A percentile compares a stretch with the other conserved stretches of the same genome.
Conservation (phyloP, 768 basidiomycete species). For the Rhodotorula babjevae region DNA sequence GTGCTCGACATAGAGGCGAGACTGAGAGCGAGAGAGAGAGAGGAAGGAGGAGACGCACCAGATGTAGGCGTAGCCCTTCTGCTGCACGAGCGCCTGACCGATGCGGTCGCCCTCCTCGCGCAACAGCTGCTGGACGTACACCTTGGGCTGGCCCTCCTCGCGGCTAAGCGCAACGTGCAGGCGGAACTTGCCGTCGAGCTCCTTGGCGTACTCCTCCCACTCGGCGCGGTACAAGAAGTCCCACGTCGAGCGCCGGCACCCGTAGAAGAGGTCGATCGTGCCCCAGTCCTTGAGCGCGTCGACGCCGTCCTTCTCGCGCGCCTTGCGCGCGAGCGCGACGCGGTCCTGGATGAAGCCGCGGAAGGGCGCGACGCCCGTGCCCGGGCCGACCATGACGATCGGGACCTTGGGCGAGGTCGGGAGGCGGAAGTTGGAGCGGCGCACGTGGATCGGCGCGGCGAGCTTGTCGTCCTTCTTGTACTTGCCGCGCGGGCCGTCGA, state of each 20-base stretch:
- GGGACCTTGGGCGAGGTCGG: conserved; percentile 98
- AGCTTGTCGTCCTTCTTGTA: conserved; percentile 64
- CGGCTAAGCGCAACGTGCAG: conserved; percentile 88
- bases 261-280: conserved; percentile 87
- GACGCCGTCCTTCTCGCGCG: conserved; percentile 88
- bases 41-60: conserved; percentile 53
- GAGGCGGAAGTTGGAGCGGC: conserved; percentile 91
- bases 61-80: conserved; percentile 95
- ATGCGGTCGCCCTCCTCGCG: conserved; percentile 80
- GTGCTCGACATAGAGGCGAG: not conserved
- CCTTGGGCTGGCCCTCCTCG: conserved; percentile 85
- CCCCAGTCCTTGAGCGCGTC: conserved; percentile 96
- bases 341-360: conserved; percentile 98
- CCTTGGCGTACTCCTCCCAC: conserved; percentile 80
- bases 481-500: conserved; percentile 83
- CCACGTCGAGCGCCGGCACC: conserved; percentile 79
- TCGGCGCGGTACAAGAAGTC: conserved; percentile 94
- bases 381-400: conserved; percentile 98
- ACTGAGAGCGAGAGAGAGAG: not conserved
- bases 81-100: conserved; percentile 80
- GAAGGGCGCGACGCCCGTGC: conserved; percentile 99
- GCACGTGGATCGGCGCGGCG: conserved; percentile 88
- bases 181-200: conserved; percentile 85
- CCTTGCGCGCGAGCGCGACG: conserved; percentile 87
- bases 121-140: conserved; percentile 96